These are phyloP conservation scores for Batrachochytrium dendrobatidis DNA, from an alignment of 371 early-diverging fungal species.

Conservation along the genomic window DNA sequence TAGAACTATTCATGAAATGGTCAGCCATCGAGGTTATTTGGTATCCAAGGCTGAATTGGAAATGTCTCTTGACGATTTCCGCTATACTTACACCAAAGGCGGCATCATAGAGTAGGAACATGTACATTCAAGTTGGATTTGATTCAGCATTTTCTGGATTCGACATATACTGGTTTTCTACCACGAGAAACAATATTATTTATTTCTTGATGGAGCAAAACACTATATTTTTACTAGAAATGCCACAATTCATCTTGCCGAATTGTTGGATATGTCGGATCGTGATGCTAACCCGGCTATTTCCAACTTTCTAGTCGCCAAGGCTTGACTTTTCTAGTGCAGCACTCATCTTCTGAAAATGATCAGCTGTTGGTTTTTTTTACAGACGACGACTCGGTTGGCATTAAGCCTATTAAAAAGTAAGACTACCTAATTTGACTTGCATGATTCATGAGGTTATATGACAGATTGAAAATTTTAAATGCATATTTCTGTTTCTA, in stretches of 20 bases:
- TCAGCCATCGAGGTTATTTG: constrained; percentile 77
- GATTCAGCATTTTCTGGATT: too few relatives aligned
- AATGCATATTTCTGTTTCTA: background rate
- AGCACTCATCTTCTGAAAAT: constrained; percentile 63
- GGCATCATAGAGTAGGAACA: constrained; percentile 74
- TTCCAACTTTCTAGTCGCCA: constrained; percentile 50
- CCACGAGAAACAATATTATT: too few relatives aligned
- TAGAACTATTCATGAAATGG: constrained; percentile 85
- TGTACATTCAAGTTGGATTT: background rate
- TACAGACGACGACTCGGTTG: constrained; percentile 82
- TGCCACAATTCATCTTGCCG: too few relatives aligned
- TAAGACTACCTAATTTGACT: constrained; percentile 29
- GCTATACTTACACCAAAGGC: constrained; percentile 53
- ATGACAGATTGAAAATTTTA: background rate
- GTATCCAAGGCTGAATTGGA: constrained; percentile 75
- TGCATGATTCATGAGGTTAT: background rate
- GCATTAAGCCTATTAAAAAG: constrained; percentile 86
- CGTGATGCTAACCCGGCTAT: background rate
- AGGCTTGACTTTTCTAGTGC: constrained; percentile 76
- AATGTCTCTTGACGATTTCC: constrained; percentile 78
- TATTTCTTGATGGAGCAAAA: too few relatives aligned
- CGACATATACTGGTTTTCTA: too few relatives aligned
- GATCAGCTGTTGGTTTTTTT: constrained; percentile 89
- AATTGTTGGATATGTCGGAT: too few relatives aligned
- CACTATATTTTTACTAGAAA: too few relatives aligned